Base-by-base conservation (phyloP, 768 basidiomycete genomes). In the Boletus tomentosulus region DNA sequence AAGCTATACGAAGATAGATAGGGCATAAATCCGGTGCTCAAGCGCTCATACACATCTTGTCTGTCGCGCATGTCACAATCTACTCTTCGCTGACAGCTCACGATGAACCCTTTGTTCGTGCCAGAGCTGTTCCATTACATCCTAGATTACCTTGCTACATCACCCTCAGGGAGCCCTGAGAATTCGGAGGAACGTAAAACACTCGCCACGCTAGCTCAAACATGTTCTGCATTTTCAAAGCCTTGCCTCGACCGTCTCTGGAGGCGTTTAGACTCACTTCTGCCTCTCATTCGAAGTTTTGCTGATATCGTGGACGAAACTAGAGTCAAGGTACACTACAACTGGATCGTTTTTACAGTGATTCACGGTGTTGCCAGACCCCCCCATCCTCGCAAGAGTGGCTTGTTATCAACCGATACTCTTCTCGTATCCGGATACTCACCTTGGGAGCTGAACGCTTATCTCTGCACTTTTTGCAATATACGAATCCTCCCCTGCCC, bases 231-330 rank as follows among this genome's bases (percentile, higher is more conserved):
- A 10, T 38, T 56, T 35, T 41, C 38, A 35, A 34, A 50, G 31
- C 37, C 42, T 8, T 45, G 37, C 25, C 48, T 57, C 12, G 44
- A 56, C 28, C 48, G 27, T 41, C 31, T 50, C 4, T 49, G 47
- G 56, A 33, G 54, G 12, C 16, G 15, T 9, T 24, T 56, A 15
- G 28, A 38, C 27, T 56, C 48, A 1, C 37, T 49, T 35, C 8
- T 34, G 6, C 54, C 56, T 1, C 54, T 57, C 15, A 9, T 35
- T 38, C 33, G 13, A 7, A 55, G 47, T n/a, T 19, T 41, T 22
- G 19, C 39, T 7, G 19, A 22, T 41, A 10, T 22, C 22, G 39
- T 43, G 22, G 41, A 48, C 9, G 39, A 35, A 34, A 27, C 13
- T 10, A 34, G 19, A 38, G 30, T 37, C 47, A 43, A 35, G 46